Conservation (phyloP, 1,139 yeast genomes). For the Suhomyces anneliseae region DNA sequence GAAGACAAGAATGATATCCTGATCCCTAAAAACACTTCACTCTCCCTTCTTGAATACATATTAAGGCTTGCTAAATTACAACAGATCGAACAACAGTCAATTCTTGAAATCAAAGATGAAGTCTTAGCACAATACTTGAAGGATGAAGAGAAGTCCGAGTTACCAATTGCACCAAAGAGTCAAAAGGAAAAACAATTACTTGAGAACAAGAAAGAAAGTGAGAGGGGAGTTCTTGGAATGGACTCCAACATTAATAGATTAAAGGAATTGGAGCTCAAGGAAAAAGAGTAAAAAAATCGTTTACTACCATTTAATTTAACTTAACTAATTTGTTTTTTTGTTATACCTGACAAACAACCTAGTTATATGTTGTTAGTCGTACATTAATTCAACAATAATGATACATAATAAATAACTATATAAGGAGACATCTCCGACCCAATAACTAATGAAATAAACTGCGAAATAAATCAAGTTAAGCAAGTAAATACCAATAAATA, state of each 20-base stretch:
- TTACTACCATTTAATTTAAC: background rate
- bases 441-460: background rate
- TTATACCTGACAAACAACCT: background rate
- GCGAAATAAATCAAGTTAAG: background rate
- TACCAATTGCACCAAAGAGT: constrained; percentile 21
- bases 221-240: constrained; percentile 24
- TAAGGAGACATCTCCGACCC: constrained; percentile 3
- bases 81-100: constrained; percentile 55
- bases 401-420: constrained; percentile 6
- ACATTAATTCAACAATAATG: constrained; percentile 1
- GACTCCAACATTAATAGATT: constrained; percentile 39
- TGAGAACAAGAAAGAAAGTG: constrained; percentile 12
- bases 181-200: constrained; percentile 15
- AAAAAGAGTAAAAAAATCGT: background rate
- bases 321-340: background rate
- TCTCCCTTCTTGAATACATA: constrained; percentile 66
- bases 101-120: constrained; percentile 65
- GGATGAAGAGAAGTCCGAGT: constrained; percentile 38
- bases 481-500: constrained; percentile 5
- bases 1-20: constrained; percentile 16
- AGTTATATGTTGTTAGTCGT: too few relatives aligned
- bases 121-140: constrained; percentile 60
- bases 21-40: constrained; percentile 26
- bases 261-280: constrained; percentile 28
- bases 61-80: constrained; percentile 64